Percentiles rank a stretch among this genome's conserved stretches.
phyloP scores from a whole-genome alignment of 371 early-diverging fungal species.

The Mucor irregularis region DNA sequence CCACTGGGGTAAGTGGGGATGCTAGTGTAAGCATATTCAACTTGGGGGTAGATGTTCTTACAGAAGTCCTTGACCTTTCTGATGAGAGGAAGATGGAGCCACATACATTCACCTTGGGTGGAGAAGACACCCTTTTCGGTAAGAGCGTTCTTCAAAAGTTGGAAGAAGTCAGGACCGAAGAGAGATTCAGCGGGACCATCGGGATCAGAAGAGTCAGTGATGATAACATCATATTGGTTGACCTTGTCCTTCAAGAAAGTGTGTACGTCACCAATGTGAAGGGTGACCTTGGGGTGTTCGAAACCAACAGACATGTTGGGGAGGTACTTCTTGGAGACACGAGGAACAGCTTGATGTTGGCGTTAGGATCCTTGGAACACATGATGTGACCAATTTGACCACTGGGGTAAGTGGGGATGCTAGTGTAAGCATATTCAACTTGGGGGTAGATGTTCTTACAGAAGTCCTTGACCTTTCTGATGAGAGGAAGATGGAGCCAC shows the following conservation, averaged over 20 bases:
- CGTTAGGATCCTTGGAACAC: slow-evolving; percentile 78
- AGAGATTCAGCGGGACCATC: slow-evolving; percentile 96
- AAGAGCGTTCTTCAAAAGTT: slow-evolving; percentile 89
- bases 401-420: slow-evolving; percentile 95
- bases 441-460: slow-evolving; percentile 81
- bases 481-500: slow-evolving; percentile 93
- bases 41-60: slow-evolving; percentile 81
- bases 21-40: slow-evolving; percentile 90
- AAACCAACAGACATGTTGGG: slow-evolving; percentile 94
- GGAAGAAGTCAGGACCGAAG: slow-evolving; percentile 89
- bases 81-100: slow-evolving; percentile 94
- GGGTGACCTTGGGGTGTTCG: slow-evolving; percentile 90
- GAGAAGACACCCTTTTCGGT: slow-evolving; percentile 89
- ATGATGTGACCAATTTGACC: slow-evolving; percentile 96
- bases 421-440: slow-evolving; percentile 91
- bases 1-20: slow-evolving; percentile 98
- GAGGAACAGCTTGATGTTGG: slow-evolving; percentile 81
- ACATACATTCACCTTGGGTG: slow-evolving; percentile 98
- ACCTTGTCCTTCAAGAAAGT: slow-evolving; percentile 86
- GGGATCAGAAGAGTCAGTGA: slow-evolving; percentile 98
- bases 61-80: slow-evolving; percentile 80
- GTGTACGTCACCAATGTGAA: slow-evolving; percentile 95
- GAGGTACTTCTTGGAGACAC: slow-evolving; percentile 88
- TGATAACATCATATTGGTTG: slow-evolving; percentile 92
- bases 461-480: slow-evolving; percentile 82